Percentiles rank a stretch among this genome's conserved stretches.
phyloP scores from a whole-genome alignment of 2,329 filamentous ascomycete species.

The Nemania bipapillata region DNA sequence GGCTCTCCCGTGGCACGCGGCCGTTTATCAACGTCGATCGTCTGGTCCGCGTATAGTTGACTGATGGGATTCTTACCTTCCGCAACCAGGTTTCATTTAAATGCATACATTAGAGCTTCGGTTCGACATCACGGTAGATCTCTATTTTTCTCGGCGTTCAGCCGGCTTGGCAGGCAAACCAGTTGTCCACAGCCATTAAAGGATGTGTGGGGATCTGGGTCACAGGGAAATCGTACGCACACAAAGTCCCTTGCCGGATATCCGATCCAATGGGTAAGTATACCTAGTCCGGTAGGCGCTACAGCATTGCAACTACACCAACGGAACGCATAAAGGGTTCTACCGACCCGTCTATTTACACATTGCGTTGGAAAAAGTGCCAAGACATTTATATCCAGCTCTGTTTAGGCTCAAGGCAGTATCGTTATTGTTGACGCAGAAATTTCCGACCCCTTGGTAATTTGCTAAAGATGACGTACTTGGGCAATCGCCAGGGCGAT shows the following conservation, averaged over 20 bases:
- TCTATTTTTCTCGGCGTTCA: slow-evolving; percentile 31
- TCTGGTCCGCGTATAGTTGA: slow-evolving; percentile 13
- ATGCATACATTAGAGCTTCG: slow-evolving; percentile 3
- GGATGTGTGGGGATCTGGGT: slow-evolving; percentile 32
- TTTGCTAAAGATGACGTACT: slow-evolving; percentile 27
- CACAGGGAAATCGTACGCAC: neutral
- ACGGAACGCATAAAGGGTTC: slow-evolving; percentile 35
- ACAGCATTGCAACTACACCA: slow-evolving; percentile 9
- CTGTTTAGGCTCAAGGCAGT: slow-evolving; percentile 38
- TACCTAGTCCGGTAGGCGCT: neutral
- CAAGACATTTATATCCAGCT: slow-evolving; percentile 33
- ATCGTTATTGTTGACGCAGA: slow-evolving; percentile 25
- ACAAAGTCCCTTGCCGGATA: slow-evolving; percentile 30
- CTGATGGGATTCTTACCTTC: slow-evolving; percentile 12
- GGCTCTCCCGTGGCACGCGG: slow-evolving; percentile 1
- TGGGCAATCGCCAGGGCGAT: slow-evolving; percentile 5
- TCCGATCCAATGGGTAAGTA: slow-evolving; percentile 21
- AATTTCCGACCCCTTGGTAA: slow-evolving; percentile 12
- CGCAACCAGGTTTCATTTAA: slow-evolving; percentile 29
- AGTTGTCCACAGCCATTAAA: slow-evolving; percentile 24
- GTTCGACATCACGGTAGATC: slow-evolving; percentile 4
- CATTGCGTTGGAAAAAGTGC: slow-evolving; percentile 16
- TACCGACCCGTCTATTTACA: slow-evolving; percentile 17
- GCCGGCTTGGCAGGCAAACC: slow-evolving; percentile 36
- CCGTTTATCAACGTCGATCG: slow-evolving; percentile 23